Evolutionary conservation across 257 asterid species (phyloP), one percentile per base, ranked within the genome.

Genomic region (Cinchona pubescens): DNA sequence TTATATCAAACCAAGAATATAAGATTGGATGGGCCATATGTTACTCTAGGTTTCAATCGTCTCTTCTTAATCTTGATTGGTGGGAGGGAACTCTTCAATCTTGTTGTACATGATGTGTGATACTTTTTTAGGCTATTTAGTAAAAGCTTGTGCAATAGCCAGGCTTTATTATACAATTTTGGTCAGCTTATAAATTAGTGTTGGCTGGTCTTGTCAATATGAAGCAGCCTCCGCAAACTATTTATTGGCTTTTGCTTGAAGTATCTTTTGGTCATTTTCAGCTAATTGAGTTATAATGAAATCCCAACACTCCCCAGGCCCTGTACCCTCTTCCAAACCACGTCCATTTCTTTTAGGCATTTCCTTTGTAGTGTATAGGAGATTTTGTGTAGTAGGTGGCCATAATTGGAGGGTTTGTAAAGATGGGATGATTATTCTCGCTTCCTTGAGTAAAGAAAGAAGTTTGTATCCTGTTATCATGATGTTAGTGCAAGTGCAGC

Each of bases 81-180:
- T 65, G 86, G 80, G 82, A 79, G 81, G 83, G 78, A 83, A 79
- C 61, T 74, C 68, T 66, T 55, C 75, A 76, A 80, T 82, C 85
- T 83, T 88, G 90, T 89, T 91, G 98, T 91, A 89, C 82, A 87
- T 91, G 96, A 80, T 87, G 83, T 83, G 89, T 83, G 88, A 80
- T 82, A 49, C 78, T 87, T 85, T 82, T 88, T 83, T 86, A 87
- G 91, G 90, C 67, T 60, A 63, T 73, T 75, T 83, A 89, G 89
- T 79, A 59, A 79, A 83, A 84, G 88, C 80, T 79, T 88, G 87
- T 83, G 91, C 81, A 78, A 74, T 83, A 85, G 89, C 76, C 78
- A 80, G 76, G 40, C 59, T 42, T 56, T 58, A 66, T 77, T 78
- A 65, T 85, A 87, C 83, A 81, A 83, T 86, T 86, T 87, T 88